A percentile compares a stretch with the other conserved stretches of the same genome.
phyloP scores from a whole-genome alignment of 805 yeast species.

The Candida cerambycidarum region DNA sequence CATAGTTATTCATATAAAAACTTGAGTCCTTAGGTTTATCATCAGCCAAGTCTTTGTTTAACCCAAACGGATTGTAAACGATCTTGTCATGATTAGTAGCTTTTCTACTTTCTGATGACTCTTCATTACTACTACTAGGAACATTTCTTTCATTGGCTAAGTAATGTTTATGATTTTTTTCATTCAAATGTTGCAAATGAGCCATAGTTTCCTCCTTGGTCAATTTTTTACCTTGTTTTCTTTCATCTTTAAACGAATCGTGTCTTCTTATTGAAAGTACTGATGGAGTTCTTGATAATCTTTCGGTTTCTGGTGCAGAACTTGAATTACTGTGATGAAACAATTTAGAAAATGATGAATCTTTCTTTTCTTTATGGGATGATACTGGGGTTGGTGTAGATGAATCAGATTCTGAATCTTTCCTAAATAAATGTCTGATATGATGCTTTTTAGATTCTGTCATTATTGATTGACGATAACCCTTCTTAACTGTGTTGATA shows the following conservation, averaged over 20 bases:
- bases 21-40: slow-evolving; percentile 28
- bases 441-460: slow-evolving; percentile 7
- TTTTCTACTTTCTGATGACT: slow-evolving; percentile 2
- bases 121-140: background rate
- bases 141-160: slow-evolving; percentile 8
- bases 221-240: slow-evolving; percentile 16
- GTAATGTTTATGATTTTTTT: slow-evolving; percentile 22
- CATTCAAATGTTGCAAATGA: slow-evolving; percentile 34
- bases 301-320: slow-evolving; percentile 1
- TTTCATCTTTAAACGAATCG: slow-evolving; percentile 15
- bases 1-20: slow-evolving; percentile 32
- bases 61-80: slow-evolving; percentile 67
- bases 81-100: slow-evolving; percentile 38
- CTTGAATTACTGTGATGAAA: slow-evolving; percentile 7
- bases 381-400: background rate
- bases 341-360: slow-evolving; percentile 3
- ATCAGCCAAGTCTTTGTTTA: slow-evolving; percentile 31
- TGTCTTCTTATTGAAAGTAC: slow-evolving; percentile 20
- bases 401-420: slow-evolving; percentile 1
- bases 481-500: too few relatives aligned
- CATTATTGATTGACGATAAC: slow-evolving; percentile 2
- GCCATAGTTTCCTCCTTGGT: slow-evolving; percentile 37
- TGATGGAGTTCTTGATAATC: slow-evolving; percentile 28
- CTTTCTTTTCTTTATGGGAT: slow-evolving; percentile 1
- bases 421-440: slow-evolving; percentile 5